phyloP scores from a whole-genome alignment of 2,329 filamentous ascomycete genomes.

The Sordariomycetes sp. region DNA sequence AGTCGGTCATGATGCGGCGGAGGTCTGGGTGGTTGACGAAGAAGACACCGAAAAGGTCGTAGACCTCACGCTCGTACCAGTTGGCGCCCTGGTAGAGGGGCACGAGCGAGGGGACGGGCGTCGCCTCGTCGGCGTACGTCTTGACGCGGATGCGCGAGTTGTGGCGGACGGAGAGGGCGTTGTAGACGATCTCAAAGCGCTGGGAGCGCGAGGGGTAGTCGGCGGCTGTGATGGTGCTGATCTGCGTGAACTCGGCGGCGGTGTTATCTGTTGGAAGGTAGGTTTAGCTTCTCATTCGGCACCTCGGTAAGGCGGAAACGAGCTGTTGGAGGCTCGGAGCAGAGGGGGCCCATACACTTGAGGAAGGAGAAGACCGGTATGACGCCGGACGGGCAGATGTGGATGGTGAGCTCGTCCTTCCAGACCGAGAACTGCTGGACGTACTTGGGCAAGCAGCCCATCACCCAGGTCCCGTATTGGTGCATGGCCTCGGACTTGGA shows the following conservation, averaged over 20 bases:
- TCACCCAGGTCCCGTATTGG: conserved; percentile 90
- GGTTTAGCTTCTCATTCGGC: background rate
- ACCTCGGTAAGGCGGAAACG: background rate
- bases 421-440: conserved; percentile 98
- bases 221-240: conserved; percentile 84
- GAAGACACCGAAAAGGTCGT: conserved; percentile 95
- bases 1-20: conserved; percentile 97
- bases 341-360: conserved; percentile 43
- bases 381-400: conserved; percentile 77
- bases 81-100: conserved; percentile 87
- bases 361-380: conserved; percentile 89
- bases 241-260: conserved; percentile 87
- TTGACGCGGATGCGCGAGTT: conserved; percentile 96
- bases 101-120: conserved; percentile 80
- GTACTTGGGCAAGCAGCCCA: conserved; percentile 94
- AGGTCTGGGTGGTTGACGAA: conserved; percentile 92
- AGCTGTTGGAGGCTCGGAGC: background rate
- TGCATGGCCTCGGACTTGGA: conserved; percentile 80
- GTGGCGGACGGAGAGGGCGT: conserved; percentile 87
- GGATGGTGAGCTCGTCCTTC: conserved; percentile 97
- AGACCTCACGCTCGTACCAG: conserved; percentile 97
- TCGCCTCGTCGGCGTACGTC: conserved; percentile 95
- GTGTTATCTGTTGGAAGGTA: conserved; percentile 60
- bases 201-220: conserved; percentile 93
- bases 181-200: conserved; percentile 97